Evolutionary conservation across 495 filamentous ascomycete species (phyloP).

Genomic region (Aspergillus heteromorphus): DNA sequence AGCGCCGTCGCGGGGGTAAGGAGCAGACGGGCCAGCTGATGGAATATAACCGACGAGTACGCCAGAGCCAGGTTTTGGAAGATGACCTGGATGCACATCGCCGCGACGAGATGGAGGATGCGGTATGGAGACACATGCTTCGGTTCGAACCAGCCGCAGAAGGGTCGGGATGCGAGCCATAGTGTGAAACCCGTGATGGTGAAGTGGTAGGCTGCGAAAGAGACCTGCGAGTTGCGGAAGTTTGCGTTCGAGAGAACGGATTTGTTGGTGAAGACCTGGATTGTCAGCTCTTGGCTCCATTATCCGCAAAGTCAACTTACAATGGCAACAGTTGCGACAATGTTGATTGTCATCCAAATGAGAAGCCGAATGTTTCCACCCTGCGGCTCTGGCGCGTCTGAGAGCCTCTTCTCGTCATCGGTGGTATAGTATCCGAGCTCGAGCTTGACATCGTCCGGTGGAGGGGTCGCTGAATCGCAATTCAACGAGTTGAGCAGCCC

Average conservation of each 20-base stretch:
- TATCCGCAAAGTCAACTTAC: neutral
- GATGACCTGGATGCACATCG: conserved; percentile 69
- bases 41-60: conserved; percentile 68
- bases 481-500: neutral
- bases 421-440: neutral
- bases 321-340: conserved; percentile 4
- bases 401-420: neutral
- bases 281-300: neutral
- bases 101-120: conserved; percentile 58
- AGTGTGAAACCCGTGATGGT: conserved; percentile 62
- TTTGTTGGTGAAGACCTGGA: conserved; percentile 72
- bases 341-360: conserved; percentile 1
- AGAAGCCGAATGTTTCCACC: neutral
- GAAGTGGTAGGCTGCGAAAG: conserved; percentile 71
- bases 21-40: conserved; percentile 67
- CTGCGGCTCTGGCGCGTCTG: neutral
- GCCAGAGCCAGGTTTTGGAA: conserved; percentile 70
- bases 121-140: conserved; percentile 48
- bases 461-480: neutral
- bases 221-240: conserved; percentile 60
- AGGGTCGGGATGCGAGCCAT: conserved; percentile 58
- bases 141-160: conserved; percentile 55
- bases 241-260: conserved; percentile 63
- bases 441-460: neutral
- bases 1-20: conserved; percentile 64